Base-by-base conservation (phyloP, 1,139 yeast species). In the Hyphopichia pseudoburtonii region DNA sequence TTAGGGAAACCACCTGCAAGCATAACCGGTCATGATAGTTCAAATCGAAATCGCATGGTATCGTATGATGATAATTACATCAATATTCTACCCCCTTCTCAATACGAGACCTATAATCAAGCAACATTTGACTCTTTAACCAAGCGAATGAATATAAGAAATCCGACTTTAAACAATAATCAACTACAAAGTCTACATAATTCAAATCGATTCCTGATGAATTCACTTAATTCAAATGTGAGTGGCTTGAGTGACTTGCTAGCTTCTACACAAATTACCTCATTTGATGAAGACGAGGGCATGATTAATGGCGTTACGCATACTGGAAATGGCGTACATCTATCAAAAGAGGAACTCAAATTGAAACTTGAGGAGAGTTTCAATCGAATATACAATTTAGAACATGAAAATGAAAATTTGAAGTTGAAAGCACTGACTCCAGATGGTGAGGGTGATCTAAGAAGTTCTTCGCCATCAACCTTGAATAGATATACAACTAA, bases 171-270 rank as follows among this genome's bases (percentile, higher is more conserved):
- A 3, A 30, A 28, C 11, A 7, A 15, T 27, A 21, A 21, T 21
- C 7, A 21, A 7, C 10, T 21, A 10, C 9, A 7, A 21, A 27
- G 29, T 17, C n/a, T n/a, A 16, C 29, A 27, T 27, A 50, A 52
- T 25, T 41, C 54, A 12, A 57, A 58, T 40, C 51, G 76, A 32
- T 69, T 60, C 40, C 69, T 75, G 0, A 45, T 69, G 32, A 68
- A 66, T 39, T 70, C 76, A 11, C 54, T 66, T 41, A 64, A 56
- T 39, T 70, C 75, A 10, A 70, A 70, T 43, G 48, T 70, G 11
- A 66, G 74, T 35, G 75, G 74, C 1, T 39, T 70, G 25, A 60
- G 73, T 4, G 76, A 70, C 35, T 50, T 68, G 34, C 56, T 68
- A 7, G 60, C 62, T 16, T 63, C 73, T 3, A 66, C 73, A 3